Percentiles rank a stretch among this genome's conserved stretches.
phyloP scores from a whole-genome alignment of 2,329 filamentous ascomycete species.

The Ceratocystis huliohia region DNA sequence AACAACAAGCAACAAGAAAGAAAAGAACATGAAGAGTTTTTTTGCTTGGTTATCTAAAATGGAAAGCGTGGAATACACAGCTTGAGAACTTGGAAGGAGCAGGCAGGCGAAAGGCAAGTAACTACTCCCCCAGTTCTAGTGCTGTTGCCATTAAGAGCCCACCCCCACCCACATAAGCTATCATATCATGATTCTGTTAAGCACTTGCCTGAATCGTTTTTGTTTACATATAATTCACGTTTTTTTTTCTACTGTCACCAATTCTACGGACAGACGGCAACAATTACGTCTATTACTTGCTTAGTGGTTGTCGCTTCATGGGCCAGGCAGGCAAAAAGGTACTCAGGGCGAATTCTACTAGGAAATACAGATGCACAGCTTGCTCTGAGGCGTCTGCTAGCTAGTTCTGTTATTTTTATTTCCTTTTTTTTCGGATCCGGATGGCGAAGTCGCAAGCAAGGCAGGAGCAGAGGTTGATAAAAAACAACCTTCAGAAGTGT shows the following conservation, averaged over 20 bases:
- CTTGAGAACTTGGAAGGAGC: not conserved
- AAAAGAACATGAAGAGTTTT: not conserved
- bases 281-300: not conserved
- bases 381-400: not conserved
- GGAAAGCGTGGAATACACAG: not conserved
- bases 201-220: not conserved
- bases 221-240: no score
- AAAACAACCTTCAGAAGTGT: constrained; percentile 6
- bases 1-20: not conserved
- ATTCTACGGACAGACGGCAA: not conserved
- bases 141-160: not conserved
- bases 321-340: not conserved
- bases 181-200: not conserved
- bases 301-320: not conserved
- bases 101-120: not conserved
- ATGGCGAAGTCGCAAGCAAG: not conserved
- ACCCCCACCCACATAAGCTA: not conserved
- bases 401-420: not conserved
- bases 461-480: not conserved
- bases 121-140: not conserved
- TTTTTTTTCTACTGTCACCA: not conserved
- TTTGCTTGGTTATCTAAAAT: not conserved
- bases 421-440: not conserved
- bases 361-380: not conserved
- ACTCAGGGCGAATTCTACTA: not conserved